Evolutionary conservation across 2,329 filamentous ascomycete genomes (phyloP).

Genomic region (Fusarium palustre): DNA sequence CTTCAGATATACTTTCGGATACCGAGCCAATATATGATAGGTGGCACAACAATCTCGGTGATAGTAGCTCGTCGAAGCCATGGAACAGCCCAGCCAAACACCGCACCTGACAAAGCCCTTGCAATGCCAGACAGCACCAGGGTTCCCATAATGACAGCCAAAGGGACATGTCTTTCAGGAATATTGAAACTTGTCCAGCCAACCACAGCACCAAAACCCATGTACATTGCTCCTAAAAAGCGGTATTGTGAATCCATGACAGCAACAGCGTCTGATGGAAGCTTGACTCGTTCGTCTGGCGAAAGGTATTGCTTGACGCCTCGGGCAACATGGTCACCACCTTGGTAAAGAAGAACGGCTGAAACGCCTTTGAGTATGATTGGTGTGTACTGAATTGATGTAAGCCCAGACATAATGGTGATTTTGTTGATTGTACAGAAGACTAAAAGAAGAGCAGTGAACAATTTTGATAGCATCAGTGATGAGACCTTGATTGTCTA

Average conservation of each 20-base stretch:
- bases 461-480: rapidly evolving
- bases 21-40: not conserved
- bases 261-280: not conserved
- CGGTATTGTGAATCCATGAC: conserved; percentile 1
- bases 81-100: not conserved
- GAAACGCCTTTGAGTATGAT: not conserved
- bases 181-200: not conserved
- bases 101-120: not conserved
- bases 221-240: not conserved
- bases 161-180: not conserved
- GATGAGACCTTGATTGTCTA: too few relatives aligned
- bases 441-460: not conserved
- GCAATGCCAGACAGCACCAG: not conserved
- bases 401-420: not conserved
- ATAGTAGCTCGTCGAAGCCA: not conserved
- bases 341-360: not conserved
- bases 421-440: not conserved
- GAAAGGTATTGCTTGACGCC: not conserved
- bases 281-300: not conserved
- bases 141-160: not conserved
- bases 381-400: not conserved
- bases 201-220: not conserved
- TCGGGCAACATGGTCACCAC: not conserved
- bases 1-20: not conserved
- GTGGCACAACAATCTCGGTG: not conserved